Percentiles rank a stretch among this genome's conserved stretches.
Evolutionary conservation across 164 flowering plant species (phyloP).

Genomic region (Magnolia officinalis): DNA sequence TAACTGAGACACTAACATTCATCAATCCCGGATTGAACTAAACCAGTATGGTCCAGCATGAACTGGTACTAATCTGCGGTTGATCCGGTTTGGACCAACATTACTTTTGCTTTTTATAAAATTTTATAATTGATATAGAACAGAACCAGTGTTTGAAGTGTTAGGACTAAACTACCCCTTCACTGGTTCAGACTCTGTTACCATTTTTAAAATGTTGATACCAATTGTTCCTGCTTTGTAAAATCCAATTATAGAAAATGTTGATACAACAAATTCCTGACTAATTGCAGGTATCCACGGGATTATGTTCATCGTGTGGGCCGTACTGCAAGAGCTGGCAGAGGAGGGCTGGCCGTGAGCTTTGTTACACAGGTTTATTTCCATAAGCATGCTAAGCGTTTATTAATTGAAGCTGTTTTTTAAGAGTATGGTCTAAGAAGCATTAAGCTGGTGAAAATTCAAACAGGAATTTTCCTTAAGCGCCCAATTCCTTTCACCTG

Average conservation of each 20-base stretch:
- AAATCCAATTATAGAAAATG: background rate
- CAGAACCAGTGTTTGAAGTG: background rate
- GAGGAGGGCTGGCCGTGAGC: constrained; percentile 84
- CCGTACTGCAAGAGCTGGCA: constrained; percentile 98
- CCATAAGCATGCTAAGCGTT: background rate
- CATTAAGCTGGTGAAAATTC: background rate
- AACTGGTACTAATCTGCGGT: too few relatives aligned
- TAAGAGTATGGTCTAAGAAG: background rate
- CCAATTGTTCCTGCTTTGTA: background rate
- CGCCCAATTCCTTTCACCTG: background rate
- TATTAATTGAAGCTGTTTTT: background rate
- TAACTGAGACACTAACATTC: too few relatives aligned
- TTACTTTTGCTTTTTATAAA: too few relatives aligned
- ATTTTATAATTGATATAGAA: background rate
- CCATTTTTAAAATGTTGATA: constrained; percentile 2
- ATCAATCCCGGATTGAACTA: too few relatives aligned
- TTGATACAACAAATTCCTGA: background rate
- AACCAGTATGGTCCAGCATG: too few relatives aligned
- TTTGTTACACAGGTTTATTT: constrained; percentile 62
- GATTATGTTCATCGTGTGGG: constrained; percentile 98
- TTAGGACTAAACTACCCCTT: background rate
- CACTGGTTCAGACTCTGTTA: background rate
- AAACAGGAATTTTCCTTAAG: background rate
- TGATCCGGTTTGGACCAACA: too few relatives aligned
- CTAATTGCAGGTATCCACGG: constrained; percentile 52